Evolutionary conservation across 257 asterid genomes (phyloP), one percentile per base, ranked within the genome.

Genomic region (Solanum rostratum): DNA sequence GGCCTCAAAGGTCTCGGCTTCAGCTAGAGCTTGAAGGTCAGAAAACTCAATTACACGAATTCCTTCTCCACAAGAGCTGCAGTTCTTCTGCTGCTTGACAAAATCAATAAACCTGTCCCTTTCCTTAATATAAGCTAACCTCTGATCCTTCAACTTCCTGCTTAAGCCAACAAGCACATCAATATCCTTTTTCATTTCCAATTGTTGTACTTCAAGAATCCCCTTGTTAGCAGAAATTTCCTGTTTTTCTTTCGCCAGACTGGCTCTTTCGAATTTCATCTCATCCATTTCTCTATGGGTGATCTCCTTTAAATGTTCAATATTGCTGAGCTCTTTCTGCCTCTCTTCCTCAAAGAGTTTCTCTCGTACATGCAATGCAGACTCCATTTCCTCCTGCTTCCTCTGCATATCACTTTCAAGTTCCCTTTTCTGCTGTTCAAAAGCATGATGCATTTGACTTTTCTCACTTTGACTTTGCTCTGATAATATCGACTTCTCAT

Each of bases 281-380:
- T 97, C 98, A 84, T 94, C 96, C 97, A 91, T 94, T 88, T 95
- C 98, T 88, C 98, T 90, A 85, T 84, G 86, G 76, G 94, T 93
- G 39, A 92, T 93, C 86, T 94, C 98, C 91, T 92, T 91, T 90
- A 91, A 87, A 91, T 88, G 74, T 73, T 90, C 95, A 57, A 97
- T 90, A 41, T 92, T 91, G 87, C 86, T 80, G 57, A 92, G 93
- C 88, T 94, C 94, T 84, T 29, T 86, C 57, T 90, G 93, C 85
- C 79, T 91, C 90, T 91, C 90, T 62, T 93, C 90, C 86, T 91
- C 98, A 90, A 97, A 97, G 74, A 85, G 83, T 82, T 89, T 92
- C 90, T 89, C 92, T 85, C 89, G 90, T 87, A 90, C 97, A 24
- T 27, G 88, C 88, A 93, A 85, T 80, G 85, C 84, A 86, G 83